These are phyloP conservation scores for Microbotryomycetes sp. DNA, from an alignment of 1,284 basidiomycete species.

Conservation along the genomic window DNA sequence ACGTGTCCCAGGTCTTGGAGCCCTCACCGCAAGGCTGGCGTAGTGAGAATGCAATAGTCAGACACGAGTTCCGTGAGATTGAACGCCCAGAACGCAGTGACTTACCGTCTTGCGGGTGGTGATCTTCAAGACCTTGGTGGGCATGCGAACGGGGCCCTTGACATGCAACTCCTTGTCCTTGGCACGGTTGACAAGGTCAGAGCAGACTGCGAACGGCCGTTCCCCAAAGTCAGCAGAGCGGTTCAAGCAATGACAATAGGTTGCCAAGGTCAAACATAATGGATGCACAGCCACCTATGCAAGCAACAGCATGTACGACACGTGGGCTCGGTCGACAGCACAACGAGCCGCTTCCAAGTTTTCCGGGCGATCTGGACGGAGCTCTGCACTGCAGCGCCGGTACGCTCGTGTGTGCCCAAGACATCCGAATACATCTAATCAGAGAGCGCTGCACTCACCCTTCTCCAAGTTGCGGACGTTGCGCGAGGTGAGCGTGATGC, in stretches of 20 bases:
- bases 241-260: too few species aligned
- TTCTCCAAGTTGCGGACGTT: conserved; percentile 99
- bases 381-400: neutral
- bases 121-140: conserved; percentile 95
- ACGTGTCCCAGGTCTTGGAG: conserved; percentile 99
- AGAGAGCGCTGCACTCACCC: conserved; percentile 52
- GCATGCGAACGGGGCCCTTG: conserved; percentile 97
- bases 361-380: neutral
- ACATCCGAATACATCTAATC: too few species aligned
- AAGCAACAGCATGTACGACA: neutral
- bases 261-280: too few species aligned
- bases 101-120: conserved; percentile 95
- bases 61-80: neutral
- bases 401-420: neutral
- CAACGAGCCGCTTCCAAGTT: neutral
- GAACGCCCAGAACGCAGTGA: conserved; percentile 23
- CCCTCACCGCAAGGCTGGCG: conserved; percentile 99
- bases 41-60: neutral
- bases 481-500: conserved; percentile 96
- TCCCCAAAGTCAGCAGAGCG: neutral
- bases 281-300: too few species aligned
- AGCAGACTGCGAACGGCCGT: conserved; percentile 59
- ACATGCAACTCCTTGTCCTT: conserved; percentile 99
- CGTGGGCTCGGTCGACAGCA: neutral
- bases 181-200: conserved; percentile 93